These are phyloP conservation scores for Epichloe sp. DNA, from an alignment of 2,329 filamentous ascomycete genomes.

Conservation along the genomic window DNA sequence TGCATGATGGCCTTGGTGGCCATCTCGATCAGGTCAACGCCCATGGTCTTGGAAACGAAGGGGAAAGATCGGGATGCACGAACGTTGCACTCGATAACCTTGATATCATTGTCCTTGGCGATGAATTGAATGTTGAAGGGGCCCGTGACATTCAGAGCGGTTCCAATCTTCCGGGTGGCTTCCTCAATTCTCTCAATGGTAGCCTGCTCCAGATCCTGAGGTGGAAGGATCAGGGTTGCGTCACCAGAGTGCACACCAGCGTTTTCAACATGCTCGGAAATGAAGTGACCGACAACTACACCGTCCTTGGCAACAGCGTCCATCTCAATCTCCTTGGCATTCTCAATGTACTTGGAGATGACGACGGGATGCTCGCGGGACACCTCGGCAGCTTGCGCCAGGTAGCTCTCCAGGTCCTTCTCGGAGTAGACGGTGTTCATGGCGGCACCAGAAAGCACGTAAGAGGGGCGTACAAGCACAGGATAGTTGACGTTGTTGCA, in stretches of 20 bases:
- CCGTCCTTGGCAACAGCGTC: constrained; percentile 90
- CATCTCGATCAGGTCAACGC: constrained; percentile 95
- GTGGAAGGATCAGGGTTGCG: constrained; percentile 86
- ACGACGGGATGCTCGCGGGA: constrained; percentile 94
- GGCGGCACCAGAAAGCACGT: constrained; percentile 89
- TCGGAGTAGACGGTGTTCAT: constrained; percentile 99
- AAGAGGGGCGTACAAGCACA: constrained; percentile 88
- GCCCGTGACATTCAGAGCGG: constrained; percentile 87
- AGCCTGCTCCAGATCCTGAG: constrained; percentile 80
- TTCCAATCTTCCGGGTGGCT: constrained; percentile 88
- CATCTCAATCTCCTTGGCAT: constrained; percentile 99
- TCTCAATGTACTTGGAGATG: constrained; percentile 99
- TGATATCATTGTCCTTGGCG: constrained; percentile 98
- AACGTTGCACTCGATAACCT: constrained; percentile 98
- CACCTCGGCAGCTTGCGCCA: constrained; percentile 83
- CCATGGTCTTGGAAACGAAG: constrained; percentile 98
- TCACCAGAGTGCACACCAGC: constrained; percentile 98
- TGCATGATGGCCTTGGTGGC: constrained; percentile 94
- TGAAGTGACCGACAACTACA: constrained; percentile 84
- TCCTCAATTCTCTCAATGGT: constrained; percentile 88
- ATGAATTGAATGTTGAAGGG: constrained; percentile 99
- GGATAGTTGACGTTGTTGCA: constrained; percentile 84
- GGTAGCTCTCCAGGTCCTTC: constrained; percentile 77
- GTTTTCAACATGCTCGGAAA: constrained; percentile 98
- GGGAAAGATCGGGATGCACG: constrained; percentile 93